A percentile compares a stretch with the other conserved stretches of the same genome.
Conservation (phyloP, 2,329 filamentous ascomycete genomes). For the Colletotrichum gloeosporioides region DNA sequence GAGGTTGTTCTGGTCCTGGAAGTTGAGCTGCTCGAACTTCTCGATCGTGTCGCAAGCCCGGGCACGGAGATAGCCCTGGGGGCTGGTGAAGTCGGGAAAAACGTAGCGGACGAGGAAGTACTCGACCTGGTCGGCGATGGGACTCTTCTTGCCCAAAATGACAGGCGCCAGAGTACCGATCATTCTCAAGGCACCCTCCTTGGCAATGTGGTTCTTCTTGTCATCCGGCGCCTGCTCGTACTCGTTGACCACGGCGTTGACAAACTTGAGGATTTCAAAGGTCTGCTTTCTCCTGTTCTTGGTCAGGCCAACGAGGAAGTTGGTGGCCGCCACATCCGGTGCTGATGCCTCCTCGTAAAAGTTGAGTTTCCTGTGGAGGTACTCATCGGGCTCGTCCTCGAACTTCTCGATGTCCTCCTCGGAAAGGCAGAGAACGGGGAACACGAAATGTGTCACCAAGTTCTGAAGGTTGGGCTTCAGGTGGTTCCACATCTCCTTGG, state of each 20-base stretch:
- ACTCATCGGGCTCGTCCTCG: constrained; percentile 92
- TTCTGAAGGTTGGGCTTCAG: constrained; percentile 93
- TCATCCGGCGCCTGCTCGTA: constrained; percentile 86
- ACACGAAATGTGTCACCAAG: constrained; percentile 91
- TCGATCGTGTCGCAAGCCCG: constrained; percentile 96
- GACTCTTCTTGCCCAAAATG: constrained; percentile 96
- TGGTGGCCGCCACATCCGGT: constrained; percentile 93
- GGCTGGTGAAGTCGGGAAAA: constrained; percentile 95
- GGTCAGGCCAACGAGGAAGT: constrained; percentile 93
- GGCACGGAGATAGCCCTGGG: constrained; percentile 89
- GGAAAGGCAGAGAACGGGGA: constrained; percentile 91
- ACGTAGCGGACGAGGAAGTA: constrained; percentile 99
- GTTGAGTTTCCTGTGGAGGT: constrained; percentile 95
- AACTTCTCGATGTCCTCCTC: constrained; percentile 95
- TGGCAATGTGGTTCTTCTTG: constrained; percentile 92
- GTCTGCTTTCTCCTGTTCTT: constrained; percentile 96
- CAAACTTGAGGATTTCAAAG: constrained; percentile 91
- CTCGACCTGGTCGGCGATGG: constrained; percentile 95
- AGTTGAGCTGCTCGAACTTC: constrained; percentile 97
- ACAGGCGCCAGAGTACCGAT: constrained; percentile 94
- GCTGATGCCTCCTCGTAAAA: constrained; percentile 97
- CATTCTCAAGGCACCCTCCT: constrained; percentile 96
- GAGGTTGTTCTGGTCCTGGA: constrained; percentile 95
- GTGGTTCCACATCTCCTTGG: constrained; percentile 95
- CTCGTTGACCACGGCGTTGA: constrained; percentile 92